Conservation (phyloP, 495 filamentous ascomycete species). For the Cairneyella variabilis region DNA sequence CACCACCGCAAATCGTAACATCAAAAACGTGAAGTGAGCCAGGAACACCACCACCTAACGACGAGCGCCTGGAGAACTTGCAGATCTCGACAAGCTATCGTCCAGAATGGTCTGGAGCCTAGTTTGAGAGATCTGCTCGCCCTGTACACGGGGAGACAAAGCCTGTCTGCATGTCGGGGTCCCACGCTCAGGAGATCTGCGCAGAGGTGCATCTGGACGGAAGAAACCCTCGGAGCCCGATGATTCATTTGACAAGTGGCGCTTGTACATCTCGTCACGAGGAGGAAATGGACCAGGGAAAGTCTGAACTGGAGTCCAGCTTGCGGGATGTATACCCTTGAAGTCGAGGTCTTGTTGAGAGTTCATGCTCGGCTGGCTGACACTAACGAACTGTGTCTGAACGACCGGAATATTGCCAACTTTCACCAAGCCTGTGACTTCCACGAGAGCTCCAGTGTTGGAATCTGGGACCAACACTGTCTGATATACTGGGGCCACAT, state of each 20-base stretch:
- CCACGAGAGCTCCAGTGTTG: not conserved
- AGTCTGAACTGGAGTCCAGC: not conserved
- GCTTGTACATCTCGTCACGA: not conserved
- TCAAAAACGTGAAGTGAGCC: no score
- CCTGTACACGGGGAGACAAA: not conserved
- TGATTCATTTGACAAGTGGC: not conserved
- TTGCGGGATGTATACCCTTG: no score
- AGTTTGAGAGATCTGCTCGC: not conserved
- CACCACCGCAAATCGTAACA: no score
- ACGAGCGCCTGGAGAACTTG: no score
- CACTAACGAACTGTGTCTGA: not conserved
- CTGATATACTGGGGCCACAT: not conserved
- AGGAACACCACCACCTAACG: no score
- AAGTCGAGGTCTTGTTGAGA: no score
- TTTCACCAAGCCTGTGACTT: not conserved
- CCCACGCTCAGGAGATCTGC: no score
- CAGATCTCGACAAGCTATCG: not conserved
- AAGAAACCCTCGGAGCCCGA: not conserved
- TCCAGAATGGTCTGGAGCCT: not conserved
- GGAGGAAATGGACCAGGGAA: not conserved
- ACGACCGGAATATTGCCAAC: not conserved
- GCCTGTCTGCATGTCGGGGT: not conserved
- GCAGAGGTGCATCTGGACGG: not conserved
- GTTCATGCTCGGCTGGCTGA: no score
- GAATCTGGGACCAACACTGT: not conserved